Base-by-base conservation (phyloP, 306 rosid species). In the Cucurbita pepo region DNA sequence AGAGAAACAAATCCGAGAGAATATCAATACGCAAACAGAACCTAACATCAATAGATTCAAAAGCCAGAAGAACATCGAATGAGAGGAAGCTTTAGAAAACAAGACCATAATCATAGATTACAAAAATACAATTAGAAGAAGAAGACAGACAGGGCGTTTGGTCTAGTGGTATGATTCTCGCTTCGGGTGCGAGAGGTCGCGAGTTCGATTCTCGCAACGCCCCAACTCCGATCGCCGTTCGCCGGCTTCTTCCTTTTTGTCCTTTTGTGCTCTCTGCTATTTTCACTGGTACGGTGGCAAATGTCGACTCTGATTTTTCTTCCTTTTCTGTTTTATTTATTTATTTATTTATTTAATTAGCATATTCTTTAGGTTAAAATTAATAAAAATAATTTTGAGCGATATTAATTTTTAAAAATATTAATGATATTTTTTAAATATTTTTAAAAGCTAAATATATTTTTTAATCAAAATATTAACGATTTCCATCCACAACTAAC, bases 121-220 rank as follows among this genome's bases (percentile, higher is more conserved):
- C 22, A 21, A 21, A 21, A 0, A 21, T 21, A 6, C 6, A 43
- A 19, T 11, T 19, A 21, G 6, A 18, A 11, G 15, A 6, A 0
- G 25, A 4, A 10, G 22, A 10, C 41, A 21, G 0, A 0, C 1
- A 37, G 90, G 87, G 89, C 77, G 87, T 82, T 86, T 86, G 94
- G 94, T 88, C 87, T 83, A 86, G 87, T 84, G 86, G 89, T 85
- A 82, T 89, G 89, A 89, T 89, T 86, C 87, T 86, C 79, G 86
- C 85, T 84, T 84, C 81, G 83, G 89, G 86, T 89, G 84, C 83
- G 82, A 83, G 95, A 83, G 88, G 81, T 73, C 82, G 81, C 15
- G 86, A 78, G 88, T 85, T 86, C 88, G 91, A 83, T 89, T 86
- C 95, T 86, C 88, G 83, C 82, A 80, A 83, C 89, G 76, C 84